A percentile compares a stretch with the other conserved stretches of the same genome.
phyloP scores from a whole-genome alignment of 306 rosid species.

The Rubus idaeus region DNA sequence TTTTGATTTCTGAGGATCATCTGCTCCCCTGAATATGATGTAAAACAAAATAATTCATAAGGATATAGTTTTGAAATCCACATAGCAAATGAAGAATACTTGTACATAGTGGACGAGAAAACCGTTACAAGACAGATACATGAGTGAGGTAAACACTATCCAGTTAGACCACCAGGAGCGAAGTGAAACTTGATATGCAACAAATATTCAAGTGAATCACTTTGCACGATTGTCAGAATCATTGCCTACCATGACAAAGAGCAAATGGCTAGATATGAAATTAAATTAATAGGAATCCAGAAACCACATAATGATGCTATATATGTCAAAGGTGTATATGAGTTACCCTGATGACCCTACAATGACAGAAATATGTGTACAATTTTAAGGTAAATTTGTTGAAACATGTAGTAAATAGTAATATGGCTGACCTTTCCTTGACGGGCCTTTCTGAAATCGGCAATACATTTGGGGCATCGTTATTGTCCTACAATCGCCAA shows the following conservation, averaged over 20 bases:
- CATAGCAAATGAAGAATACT: not conserved
- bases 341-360: not conserved
- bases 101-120: not conserved
- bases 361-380: not conserved
- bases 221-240: not conserved
- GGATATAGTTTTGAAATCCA: not conserved
- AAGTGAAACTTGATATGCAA: not conserved
- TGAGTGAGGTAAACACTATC: not conserved
- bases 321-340: not conserved
- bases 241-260: not conserved
- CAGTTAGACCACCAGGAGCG: not conserved
- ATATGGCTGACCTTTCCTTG: slow-evolving; percentile 14
- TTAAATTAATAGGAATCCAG: not conserved
- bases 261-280: not conserved
- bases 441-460: not conserved
- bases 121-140: not conserved
- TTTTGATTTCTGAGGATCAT: slow-evolving; percentile 17
- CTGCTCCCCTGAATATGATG: not conserved
- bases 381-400: not conserved
- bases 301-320: not conserved
- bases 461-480: not conserved
- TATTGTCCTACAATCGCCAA: slow-evolving; percentile 10
- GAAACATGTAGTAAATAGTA: not conserved
- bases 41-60: not conserved
- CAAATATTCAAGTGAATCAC: not conserved